A percentile compares a stretch with the other conserved stretches of the same genome.
Evolutionary conservation across 495 filamentous ascomycete species (phyloP).

Genomic region (Penicillium simplicissimum): DNA sequence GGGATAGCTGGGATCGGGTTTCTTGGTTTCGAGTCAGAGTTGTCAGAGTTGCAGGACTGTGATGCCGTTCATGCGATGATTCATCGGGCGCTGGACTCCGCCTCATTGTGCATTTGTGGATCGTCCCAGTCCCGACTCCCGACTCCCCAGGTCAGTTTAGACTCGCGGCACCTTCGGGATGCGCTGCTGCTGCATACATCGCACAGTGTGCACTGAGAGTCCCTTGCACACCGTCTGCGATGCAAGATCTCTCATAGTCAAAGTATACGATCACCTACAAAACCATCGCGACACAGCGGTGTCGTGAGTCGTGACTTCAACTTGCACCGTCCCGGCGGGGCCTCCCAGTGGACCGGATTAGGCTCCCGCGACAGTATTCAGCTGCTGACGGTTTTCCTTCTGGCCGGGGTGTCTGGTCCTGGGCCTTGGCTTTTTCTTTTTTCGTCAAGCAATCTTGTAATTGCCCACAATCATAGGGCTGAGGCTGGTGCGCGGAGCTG

Average conservation of each 20-base stretch:
- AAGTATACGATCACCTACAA: background rate
- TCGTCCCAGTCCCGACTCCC: background rate
- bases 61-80: constrained; percentile 1
- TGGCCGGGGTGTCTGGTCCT: background rate
- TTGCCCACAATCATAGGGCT: constrained; percentile 9
- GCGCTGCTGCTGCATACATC: background rate
- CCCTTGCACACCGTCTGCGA: constrained; percentile 7
- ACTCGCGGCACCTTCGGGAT: background rate
- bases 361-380: constrained; percentile 25
- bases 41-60: too few species aligned
- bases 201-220: background rate
- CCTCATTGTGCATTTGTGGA: constrained; percentile 11
- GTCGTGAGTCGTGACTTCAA: background rate
- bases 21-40: background rate
- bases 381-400: constrained; percentile 26
- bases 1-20: background rate
- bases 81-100: constrained; percentile 14
- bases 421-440: background rate
- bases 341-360: constrained; percentile 9
- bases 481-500: background rate
- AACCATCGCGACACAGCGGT: background rate
- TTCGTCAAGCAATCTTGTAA: constrained; percentile 4
- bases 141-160: background rate
- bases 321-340: background rate
- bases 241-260: background rate